phyloP scores from a whole-genome alignment of 768 basidiomycete species.

The Candolleomyces aberdarensis region DNA sequence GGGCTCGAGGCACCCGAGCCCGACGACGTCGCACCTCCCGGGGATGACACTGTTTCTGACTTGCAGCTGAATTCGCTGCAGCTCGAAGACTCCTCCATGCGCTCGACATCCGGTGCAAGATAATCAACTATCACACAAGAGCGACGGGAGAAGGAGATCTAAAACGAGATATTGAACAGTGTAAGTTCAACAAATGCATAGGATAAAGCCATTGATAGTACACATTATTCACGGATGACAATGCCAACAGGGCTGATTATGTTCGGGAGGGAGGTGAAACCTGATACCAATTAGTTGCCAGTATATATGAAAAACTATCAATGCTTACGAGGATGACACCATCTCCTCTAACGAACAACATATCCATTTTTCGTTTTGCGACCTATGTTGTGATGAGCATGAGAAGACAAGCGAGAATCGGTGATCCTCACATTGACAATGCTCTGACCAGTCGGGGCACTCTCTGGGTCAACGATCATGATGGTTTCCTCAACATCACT shows the following conservation, averaged over 20 bases:
- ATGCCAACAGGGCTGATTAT: conserved; percentile 25
- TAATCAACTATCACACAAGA: not conserved
- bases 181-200: not conserved
- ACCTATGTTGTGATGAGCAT: conserved; percentile 44
- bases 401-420: not conserved
- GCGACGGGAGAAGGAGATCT: not conserved
- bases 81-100: not conserved
- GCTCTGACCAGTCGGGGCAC: conserved; percentile 49
- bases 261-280: conserved; percentile 80
- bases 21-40: conserved; percentile 43
- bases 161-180: not conserved
- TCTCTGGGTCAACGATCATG: conserved; percentile 91
- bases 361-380: conserved; percentile 91
- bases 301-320: conserved; percentile 7
- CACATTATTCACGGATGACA: not conserved
- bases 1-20: conserved; percentile 59
- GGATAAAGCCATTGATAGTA: not conserved
- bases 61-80: not conserved
- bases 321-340: conserved; percentile 86
- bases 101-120: not conserved
- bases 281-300: conserved; percentile 31
- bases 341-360: conserved; percentile 97
- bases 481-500: conserved; percentile 98
- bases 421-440: conserved; percentile 57
- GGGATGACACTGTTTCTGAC: conserved; percentile 2